Evolutionary conservation across 2,329 filamentous ascomycete genomes (phyloP).

Genomic region (Periglandula ipomoeae): DNA sequence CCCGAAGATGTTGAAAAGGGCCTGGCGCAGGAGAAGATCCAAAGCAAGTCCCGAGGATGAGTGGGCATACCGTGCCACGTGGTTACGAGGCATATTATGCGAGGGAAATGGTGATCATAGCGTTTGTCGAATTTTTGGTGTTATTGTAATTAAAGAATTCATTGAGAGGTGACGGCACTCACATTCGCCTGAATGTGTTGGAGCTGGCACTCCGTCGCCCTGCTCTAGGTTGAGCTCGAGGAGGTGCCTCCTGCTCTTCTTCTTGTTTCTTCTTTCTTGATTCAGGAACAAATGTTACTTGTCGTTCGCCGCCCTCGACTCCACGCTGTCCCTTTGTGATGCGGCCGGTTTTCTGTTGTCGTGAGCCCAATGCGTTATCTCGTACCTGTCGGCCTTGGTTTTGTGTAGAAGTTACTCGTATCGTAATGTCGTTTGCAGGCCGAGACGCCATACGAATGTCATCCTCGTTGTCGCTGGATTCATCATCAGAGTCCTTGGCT

Average conservation of each 20-base stretch:
- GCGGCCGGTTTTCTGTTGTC: conserved; percentile 41
- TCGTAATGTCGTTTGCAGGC: conserved; percentile 35
- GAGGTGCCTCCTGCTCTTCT: conserved; percentile 20
- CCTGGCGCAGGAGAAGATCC: conserved; percentile 27
- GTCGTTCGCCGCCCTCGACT: conserved; percentile 52
- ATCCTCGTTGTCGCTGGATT: conserved; percentile 32
- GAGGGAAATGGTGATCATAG: background rate
- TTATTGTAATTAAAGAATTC: conserved; percentile 12
- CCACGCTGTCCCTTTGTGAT: conserved; percentile 33
- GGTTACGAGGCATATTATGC: background rate
- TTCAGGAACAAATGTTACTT: conserved; percentile 64
- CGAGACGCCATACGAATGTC: conserved; percentile 14
- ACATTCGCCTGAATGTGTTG: conserved; percentile 65
- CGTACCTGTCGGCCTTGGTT: conserved; percentile 46
- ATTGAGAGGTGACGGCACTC: background rate
- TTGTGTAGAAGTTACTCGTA: conserved; percentile 63
- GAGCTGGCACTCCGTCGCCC: conserved; percentile 63
- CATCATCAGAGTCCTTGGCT: conserved; percentile 33
- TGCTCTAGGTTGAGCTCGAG: conserved; percentile 23
- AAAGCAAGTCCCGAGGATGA: conserved; percentile 22
- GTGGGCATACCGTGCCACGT: background rate
- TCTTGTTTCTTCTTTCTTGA: conserved; percentile 41
- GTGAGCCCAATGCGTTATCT: conserved; percentile 49
- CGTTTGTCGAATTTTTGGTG: background rate
- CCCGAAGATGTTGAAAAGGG: conserved; percentile 53